Base-by-base conservation (phyloP, 805 yeast species). In the Scheffersomyces spartinae region DNA sequence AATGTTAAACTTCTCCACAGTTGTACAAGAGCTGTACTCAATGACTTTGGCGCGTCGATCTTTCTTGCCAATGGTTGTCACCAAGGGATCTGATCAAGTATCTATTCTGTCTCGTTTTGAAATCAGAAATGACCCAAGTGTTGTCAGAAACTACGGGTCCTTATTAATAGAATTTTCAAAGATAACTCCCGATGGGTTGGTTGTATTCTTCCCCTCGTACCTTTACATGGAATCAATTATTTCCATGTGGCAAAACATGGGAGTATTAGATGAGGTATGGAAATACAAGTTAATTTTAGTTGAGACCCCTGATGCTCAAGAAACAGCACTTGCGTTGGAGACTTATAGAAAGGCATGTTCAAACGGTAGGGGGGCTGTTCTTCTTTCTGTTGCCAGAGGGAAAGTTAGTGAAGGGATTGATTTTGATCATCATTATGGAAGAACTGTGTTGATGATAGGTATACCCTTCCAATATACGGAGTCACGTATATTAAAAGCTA, bases 261-360 rank as follows among this genome's bases (percentile, higher is more conserved):
- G 97, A 26, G 86, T 91, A 21, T 55, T 91, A 40, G 99, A 91
- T 49, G 97, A 91, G 51, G 97, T 91, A 7, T 91, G 98, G 98
- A 86, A 91, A 49, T 85, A 91, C 48, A 91, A 91, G 48, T 62
- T 91, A 38, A 88, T 91, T 37, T 58, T 91, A 17, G 97, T 93
- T 9, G 99, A 91, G 48, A 91, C 99, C 0, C 99, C 99, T 0
- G 99, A 91, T 69, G 94, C 96, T 0, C 99, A 91, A 49, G 99
- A 91, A 51, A 91, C 99, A 0, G 79, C 95, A 2, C 55, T 91
- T 34, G 99, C 98, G 0, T 58, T 91, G 38, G 98, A 91, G 37
- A 91, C 97, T 0, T 91, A 86, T 49, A 63, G 98, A 42, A 81
- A 85, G 17, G 99, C 99, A 0, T 91, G 99, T 44, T 76, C 88